Evolutionary conservation across 495 filamentous ascomycete genomes (phyloP).

Genomic region (Symbiotaphrina buchneri): DNA sequence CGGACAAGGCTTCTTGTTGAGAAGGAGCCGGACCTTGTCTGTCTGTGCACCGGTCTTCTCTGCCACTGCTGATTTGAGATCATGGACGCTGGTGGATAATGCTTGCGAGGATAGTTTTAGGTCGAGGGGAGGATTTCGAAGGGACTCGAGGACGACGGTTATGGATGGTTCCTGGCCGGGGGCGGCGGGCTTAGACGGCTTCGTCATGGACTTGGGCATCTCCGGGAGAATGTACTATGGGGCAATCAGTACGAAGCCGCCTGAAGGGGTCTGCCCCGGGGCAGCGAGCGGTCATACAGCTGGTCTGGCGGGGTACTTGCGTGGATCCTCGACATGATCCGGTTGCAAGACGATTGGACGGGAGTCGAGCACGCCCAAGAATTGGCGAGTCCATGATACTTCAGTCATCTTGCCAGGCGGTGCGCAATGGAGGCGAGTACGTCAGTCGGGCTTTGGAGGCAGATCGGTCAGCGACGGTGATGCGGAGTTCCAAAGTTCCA

Average conservation of each 20-base stretch:
- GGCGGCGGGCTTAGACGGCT: constrained; percentile 20
- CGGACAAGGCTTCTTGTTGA: constrained; percentile 56
- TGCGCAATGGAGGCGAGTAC: no score
- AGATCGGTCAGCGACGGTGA: no score
- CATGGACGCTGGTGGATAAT: constrained; percentile 40
- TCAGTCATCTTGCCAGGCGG: constrained; percentile 79
- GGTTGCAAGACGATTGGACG: constrained; percentile 52
- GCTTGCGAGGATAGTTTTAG: constrained; percentile 30
- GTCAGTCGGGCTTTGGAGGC: no score
- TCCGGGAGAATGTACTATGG: constrained; percentile 7
- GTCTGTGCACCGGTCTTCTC: constrained; percentile 14
- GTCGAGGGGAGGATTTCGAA: constrained; percentile 46
- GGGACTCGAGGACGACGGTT: constrained; percentile 43
- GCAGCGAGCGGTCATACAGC: constrained; percentile 32
- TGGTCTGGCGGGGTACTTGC: constrained; percentile 39
- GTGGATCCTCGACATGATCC: constrained; percentile 72
- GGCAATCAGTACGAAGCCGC: not conserved
- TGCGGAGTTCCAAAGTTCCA: no score
- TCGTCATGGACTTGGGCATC: constrained; percentile 16
- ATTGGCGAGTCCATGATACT: constrained; percentile 58
- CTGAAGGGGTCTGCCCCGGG: not conserved
- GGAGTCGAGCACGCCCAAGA: constrained; percentile 56
- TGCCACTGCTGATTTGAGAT: constrained; percentile 41
- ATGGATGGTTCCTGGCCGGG: constrained; percentile 25
- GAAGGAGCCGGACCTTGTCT: constrained; percentile 63